Base-by-base conservation (phyloP, 2,329 filamentous ascomycete genomes). In the Aureobasidium subglaciale region DNA sequence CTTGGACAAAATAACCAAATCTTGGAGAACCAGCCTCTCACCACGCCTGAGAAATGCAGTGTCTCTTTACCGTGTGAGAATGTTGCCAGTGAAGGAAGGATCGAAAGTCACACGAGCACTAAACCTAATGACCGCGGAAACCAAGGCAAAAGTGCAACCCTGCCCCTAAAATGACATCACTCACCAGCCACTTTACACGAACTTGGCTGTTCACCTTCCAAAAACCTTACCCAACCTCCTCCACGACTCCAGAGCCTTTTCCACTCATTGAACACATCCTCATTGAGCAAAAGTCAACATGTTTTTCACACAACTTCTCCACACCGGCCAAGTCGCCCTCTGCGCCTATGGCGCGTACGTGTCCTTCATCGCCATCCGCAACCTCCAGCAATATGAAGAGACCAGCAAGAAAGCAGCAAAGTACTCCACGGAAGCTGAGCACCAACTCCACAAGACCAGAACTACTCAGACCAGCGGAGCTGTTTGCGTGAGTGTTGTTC, bases 361-460 rank as follows among this genome's bases (percentile, higher is more conserved):
- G 15, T 73, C 73, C 52, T 73, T 70, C 58, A 63, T 69, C 42
- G 70, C 75, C 41, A 73, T 77, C 61, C 68, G 62, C 34, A 75
- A 74, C 56, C 69, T 78, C 4, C 68, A 66, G 29, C 68, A 69
- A 49, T 78, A 77, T 61, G 75, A 78, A 61, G 65, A 70, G n/a
- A 69, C 69, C 24, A 65, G 66, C 40, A 67, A 77, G 61, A 75
- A 73, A 59, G 68, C 72, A 15, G 75, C 75, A 8, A 69, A 74
- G 59, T 71, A 72, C 64, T 76, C 74, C 3, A 68, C 68, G 27
- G 69, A 70, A 35, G 75, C 73, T 7, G 71, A 65, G 34, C 59
- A 65, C 5, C 71, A 78, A 60, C 64, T 77, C 20, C 64, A 70
- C 61, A 71, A 71, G 61, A 78, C 75, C 3, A 67, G 74, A 50